Conservation (phyloP, 495 filamentous ascomycete genomes). For the Talaromyces liani region DNA sequence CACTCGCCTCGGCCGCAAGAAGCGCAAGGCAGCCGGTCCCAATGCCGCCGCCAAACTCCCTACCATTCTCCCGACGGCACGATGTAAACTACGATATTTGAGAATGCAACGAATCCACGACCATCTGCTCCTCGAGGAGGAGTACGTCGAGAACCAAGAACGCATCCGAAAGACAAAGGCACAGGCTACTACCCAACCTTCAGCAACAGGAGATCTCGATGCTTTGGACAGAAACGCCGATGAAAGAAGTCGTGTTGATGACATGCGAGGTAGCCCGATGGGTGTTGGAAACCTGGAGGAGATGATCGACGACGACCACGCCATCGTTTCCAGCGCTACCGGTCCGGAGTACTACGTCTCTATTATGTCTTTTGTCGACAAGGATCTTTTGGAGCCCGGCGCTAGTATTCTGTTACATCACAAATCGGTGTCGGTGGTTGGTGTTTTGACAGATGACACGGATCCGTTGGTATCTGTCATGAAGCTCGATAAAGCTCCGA, state of each 20-base stretch:
- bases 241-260: slow-evolving; percentile 91
- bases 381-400: slow-evolving; percentile 93
- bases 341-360: slow-evolving; percentile 99
- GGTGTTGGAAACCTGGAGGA: slow-evolving; percentile 96
- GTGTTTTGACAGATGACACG: slow-evolving; percentile 92
- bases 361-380: slow-evolving; percentile 99
- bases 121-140: slow-evolving; percentile 92
- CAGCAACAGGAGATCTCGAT: slow-evolving; percentile 31
- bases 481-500: slow-evolving; percentile 99
- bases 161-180: slow-evolving; percentile 86
- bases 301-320: slow-evolving; percentile 99
- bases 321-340: slow-evolving; percentile 95
- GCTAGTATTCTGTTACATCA: slow-evolving; percentile 94
- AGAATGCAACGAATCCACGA: slow-evolving; percentile 99
- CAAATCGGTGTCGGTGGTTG: slow-evolving; percentile 96
- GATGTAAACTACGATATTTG: slow-evolving; percentile 93
- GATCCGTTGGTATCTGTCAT: slow-evolving; percentile 97
- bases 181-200: slow-evolving; percentile 57
- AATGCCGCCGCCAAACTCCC: slow-evolving; percentile 93
- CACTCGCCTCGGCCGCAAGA: slow-evolving; percentile 96
- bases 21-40: slow-evolving; percentile 85
- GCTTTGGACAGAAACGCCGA: slow-evolving; percentile 77
- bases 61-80: slow-evolving; percentile 84
- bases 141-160: slow-evolving; percentile 98
- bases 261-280: slow-evolving; percentile 98